phyloP scores from a whole-genome alignment of 129 eudicot genomes.

The Pseudognaphalium luteoalbum region DNA sequence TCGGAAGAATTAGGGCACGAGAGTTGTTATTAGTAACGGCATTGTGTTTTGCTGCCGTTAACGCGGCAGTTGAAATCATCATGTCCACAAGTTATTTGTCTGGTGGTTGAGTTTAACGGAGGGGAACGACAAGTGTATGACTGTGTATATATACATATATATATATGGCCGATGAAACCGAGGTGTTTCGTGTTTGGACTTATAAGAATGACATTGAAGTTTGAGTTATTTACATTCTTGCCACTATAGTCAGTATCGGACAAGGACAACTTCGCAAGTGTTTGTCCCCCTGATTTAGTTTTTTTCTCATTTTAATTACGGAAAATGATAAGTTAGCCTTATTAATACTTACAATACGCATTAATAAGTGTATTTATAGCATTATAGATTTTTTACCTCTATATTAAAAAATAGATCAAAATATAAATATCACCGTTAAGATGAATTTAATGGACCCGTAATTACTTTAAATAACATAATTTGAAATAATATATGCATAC shows the following conservation, averaged over 20 bases:
- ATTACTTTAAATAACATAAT: too few relatives aligned
- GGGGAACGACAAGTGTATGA: not conserved
- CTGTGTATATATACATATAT: not conserved
- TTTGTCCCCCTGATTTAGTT: too few relatives aligned
- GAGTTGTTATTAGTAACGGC: slow-evolving; percentile 2
- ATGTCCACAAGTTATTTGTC: slow-evolving; percentile 14
- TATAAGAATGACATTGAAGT: not conserved
- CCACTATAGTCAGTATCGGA: not conserved
- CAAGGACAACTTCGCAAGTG: too few relatives aligned
- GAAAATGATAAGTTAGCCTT: too few relatives aligned
- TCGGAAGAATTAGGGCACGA: slow-evolving; percentile 3
- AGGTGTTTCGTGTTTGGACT: not conserved
- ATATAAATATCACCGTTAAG: too few relatives aligned
- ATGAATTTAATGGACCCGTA: too few relatives aligned
- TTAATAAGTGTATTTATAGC: too few relatives aligned
- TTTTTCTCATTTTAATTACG: too few relatives aligned
- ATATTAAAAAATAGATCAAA: too few relatives aligned
- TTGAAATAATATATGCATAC: too few relatives aligned
- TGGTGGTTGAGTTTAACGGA: slow-evolving; percentile 10
- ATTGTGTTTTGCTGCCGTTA: slow-evolving; percentile 17
- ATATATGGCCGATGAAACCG: not conserved
- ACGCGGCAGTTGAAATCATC: not conserved
- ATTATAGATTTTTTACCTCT: too few relatives aligned
- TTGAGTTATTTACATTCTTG: slow-evolving; percentile 4
- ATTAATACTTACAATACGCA: too few relatives aligned